Conservation (phyloP, 192 early-diverging fungal species). For the Chytriomyces confervae region DNA sequence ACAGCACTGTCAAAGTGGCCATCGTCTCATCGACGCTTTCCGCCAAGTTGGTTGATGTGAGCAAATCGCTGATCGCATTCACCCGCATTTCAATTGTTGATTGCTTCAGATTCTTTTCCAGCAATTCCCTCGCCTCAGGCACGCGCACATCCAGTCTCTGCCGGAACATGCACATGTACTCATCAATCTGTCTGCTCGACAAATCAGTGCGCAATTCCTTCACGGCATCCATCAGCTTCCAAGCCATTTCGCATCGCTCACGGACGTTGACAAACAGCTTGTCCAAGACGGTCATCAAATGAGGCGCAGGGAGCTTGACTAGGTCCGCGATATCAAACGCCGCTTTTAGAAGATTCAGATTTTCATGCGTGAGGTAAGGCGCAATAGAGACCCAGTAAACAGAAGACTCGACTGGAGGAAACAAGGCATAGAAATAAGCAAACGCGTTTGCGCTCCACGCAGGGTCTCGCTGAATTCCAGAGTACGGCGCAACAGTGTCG, state of each 20-base stretch:
- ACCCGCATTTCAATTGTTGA: conserved; percentile 13
- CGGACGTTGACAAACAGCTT: neutral
- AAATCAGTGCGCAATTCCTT: neutral
- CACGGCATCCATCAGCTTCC: neutral
- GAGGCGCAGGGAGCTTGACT: neutral
- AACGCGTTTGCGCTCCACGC: neutral
- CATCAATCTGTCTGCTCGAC: neutral
- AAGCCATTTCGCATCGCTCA: conserved; percentile 7
- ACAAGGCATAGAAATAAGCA: neutral
- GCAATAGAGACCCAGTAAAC: neutral
- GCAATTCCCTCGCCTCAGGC: neutral
- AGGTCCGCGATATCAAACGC: neutral
- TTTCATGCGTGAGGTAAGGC: neutral
- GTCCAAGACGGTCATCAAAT: neutral
- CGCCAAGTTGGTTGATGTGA: neutral
- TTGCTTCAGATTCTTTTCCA: neutral
- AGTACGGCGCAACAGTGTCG: neutral
- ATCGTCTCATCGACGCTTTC: conserved; percentile 15
- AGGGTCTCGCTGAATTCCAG: neutral
- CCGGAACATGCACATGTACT: neutral
- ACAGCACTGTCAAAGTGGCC: neutral
- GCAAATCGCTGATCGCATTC: neutral
- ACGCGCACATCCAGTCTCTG: neutral
- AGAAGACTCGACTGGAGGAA: neutral
- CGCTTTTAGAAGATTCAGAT: neutral